phyloP scores from a whole-genome alignment of 805 yeast species.

The Kockiozyma suomiensis region DNA sequence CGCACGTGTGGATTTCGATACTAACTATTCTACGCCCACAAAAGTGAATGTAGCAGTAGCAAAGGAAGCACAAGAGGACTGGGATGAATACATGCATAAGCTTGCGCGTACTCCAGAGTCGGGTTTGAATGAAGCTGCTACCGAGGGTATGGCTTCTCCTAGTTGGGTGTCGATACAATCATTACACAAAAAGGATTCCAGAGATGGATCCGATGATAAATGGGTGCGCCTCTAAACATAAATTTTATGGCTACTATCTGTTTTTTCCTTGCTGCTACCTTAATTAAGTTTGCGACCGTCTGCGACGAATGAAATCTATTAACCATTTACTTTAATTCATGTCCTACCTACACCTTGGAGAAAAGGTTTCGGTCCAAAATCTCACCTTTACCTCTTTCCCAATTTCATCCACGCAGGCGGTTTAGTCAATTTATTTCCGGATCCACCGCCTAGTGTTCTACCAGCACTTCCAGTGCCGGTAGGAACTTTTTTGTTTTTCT shows the following conservation, averaged over 20 bases:
- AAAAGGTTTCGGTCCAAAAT: not conserved
- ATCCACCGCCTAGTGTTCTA: constrained; percentile 13
- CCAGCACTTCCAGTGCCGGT: constrained; percentile 18
- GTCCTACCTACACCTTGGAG: not conserved
- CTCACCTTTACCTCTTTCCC: constrained; percentile 13
- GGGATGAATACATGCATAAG: constrained; percentile 1
- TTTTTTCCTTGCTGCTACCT: too few relatives aligned
- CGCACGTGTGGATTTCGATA: not conserved
- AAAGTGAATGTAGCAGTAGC: not conserved
- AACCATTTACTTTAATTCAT: not conserved
- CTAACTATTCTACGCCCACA: not conserved
- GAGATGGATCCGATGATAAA: not conserved
- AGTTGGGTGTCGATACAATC: not conserved
- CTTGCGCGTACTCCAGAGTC: not conserved
- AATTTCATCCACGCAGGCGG: constrained; percentile 32
- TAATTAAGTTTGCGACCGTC: too few relatives aligned
- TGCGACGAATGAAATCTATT: too few relatives aligned
- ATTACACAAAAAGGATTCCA: too few relatives aligned
- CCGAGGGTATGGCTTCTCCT: not conserved
- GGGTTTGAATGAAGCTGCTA: too few relatives aligned
- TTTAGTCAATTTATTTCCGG: constrained; percentile 13
- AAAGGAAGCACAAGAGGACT: constrained; percentile 1
- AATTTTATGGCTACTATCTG: too few relatives aligned
- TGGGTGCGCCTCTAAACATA: too few relatives aligned
- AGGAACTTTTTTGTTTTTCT: constrained; percentile 9